Evolutionary conservation across 192 early-diverging fungal genomes (phyloP).

Genomic region (Spizellomyces sp.): DNA sequence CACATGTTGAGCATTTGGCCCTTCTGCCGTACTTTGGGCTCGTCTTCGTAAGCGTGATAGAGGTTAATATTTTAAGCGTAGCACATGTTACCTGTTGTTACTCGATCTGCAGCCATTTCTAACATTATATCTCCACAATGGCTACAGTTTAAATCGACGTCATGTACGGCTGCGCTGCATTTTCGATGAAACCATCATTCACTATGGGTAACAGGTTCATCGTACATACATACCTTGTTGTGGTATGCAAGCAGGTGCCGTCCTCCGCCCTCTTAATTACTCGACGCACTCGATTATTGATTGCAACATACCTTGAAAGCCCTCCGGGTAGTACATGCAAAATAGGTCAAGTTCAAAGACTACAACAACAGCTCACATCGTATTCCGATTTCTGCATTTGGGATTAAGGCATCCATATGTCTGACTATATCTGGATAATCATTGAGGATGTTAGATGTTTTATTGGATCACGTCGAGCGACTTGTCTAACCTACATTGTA

Average conservation of each 20-base stretch:
- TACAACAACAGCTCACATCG: background rate
- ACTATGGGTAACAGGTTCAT: background rate
- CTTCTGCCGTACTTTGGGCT: slow-evolving; percentile 8
- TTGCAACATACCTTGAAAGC: background rate
- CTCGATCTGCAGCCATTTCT: slow-evolving; percentile 17
- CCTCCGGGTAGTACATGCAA: background rate
- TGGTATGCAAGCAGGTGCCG: background rate
- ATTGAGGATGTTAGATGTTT: too few relatives aligned
- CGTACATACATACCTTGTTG: background rate
- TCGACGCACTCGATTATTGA: background rate
- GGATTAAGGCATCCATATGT: slow-evolving; percentile 5
- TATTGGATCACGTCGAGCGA: background rate
- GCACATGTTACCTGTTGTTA: background rate
- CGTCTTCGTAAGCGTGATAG: background rate
- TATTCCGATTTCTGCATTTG: slow-evolving; percentile 23
- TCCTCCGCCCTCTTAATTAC: slow-evolving; percentile 3
- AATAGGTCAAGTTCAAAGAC: background rate
- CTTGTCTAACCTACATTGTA: background rate
- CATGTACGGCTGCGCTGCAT: slow-evolving; percentile 7
- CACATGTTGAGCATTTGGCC: background rate
- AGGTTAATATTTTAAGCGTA: background rate
- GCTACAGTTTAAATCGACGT: slow-evolving; percentile 15
- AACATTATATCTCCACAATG: slow-evolving; percentile 19
- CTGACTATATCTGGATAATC: background rate
- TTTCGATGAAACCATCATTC: background rate